Percentiles rank a stretch among this genome's conserved stretches.
These are phyloP conservation scores for Parasitella parasitica DNA, from an alignment of 371 early-diverging fungal genomes.

Conservation along the genomic window DNA sequence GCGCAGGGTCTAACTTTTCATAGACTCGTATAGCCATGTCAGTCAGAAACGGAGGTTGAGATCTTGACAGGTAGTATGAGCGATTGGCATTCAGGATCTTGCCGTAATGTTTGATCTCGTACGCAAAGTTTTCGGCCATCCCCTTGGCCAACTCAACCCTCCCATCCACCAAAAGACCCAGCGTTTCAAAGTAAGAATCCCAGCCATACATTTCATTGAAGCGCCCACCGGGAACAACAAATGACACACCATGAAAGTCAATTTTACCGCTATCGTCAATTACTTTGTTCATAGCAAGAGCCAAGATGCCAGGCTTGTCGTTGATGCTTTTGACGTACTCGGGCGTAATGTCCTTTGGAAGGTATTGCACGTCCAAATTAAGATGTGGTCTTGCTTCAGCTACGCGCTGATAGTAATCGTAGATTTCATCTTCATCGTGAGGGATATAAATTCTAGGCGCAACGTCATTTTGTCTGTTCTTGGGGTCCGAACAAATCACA, in stretches of 20 bases:
- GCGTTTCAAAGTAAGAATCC: conserved; percentile 91
- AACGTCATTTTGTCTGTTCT: conserved; percentile 72
- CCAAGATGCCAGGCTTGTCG: conserved; percentile 82
- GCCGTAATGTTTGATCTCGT: conserved; percentile 93
- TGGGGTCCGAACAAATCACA: conserved; percentile 85
- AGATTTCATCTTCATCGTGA: conserved; percentile 68
- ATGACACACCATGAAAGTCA: conserved; percentile 75
- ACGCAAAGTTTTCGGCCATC: conserved; percentile 94
- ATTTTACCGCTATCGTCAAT: conserved; percentile 51
- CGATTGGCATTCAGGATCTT: conserved; percentile 96
- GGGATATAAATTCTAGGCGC: conserved; percentile 86
- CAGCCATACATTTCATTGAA: conserved; percentile 98
- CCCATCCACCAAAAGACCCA: conserved; percentile 85
- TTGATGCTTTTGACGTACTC: conserved; percentile 88
- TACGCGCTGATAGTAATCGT: conserved; percentile 74
- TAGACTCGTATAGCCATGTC: conserved; percentile 86
- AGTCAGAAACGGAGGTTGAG: conserved; percentile 95
- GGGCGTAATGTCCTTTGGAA: conserved; percentile 86
- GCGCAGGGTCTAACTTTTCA: conserved; percentile 45
- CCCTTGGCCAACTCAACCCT: conserved; percentile 76
- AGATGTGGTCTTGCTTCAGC: conserved; percentile 62
- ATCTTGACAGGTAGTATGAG: conserved; percentile 93
- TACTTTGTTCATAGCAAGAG: conserved; percentile 69
- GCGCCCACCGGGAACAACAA: conserved; percentile 94
- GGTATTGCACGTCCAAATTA: conserved; percentile 72